Evolutionary conservation across 345 rosid species (phyloP).

Genomic region (Dipteronia dyeriana): DNA sequence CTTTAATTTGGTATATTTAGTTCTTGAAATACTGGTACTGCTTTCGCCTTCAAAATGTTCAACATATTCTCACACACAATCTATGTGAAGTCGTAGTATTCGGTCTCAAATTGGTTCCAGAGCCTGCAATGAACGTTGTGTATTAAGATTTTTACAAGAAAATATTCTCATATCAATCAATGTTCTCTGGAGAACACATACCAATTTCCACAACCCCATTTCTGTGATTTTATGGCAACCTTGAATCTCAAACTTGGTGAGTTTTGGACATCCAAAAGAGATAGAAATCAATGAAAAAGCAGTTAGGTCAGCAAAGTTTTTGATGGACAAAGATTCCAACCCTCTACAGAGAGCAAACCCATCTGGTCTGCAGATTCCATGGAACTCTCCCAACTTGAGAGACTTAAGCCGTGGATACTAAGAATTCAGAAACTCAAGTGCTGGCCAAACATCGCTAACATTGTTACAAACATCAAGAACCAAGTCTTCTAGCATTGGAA

Average conservation of each 20-base stretch:
- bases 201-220: conserved; percentile 64
- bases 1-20: not conserved
- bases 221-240: conserved; percentile 79
- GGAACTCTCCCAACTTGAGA: too few relatives aligned
- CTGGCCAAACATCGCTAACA: too few relatives aligned
- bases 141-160: conserved; percentile 60
- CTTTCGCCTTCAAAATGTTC: conserved; percentile 27
- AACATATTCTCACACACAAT: conserved; percentile 69
- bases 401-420: too few relatives aligned
- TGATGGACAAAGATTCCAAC: conserved; percentile 62
- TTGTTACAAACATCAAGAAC: conserved; percentile 64
- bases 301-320: conserved; percentile 61
- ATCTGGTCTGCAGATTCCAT: too few relatives aligned
- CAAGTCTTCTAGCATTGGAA: conserved; percentile 65
- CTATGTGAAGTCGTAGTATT: conserved; percentile 73
- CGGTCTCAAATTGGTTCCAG: conserved; percentile 65
- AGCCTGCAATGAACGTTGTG: conserved; percentile 51
- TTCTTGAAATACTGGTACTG: conserved; percentile 17
- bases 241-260: conserved; percentile 69
- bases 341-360: too few relatives aligned
- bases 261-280: conserved; percentile 64
- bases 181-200: conserved; percentile 46
- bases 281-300: conserved; percentile 80
- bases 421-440: too few relatives aligned
- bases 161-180: conserved; percentile 71